Base-by-base conservation (phyloP, 2,329 filamentous ascomycete genomes). In the Colletotrichum sp. region DNA sequence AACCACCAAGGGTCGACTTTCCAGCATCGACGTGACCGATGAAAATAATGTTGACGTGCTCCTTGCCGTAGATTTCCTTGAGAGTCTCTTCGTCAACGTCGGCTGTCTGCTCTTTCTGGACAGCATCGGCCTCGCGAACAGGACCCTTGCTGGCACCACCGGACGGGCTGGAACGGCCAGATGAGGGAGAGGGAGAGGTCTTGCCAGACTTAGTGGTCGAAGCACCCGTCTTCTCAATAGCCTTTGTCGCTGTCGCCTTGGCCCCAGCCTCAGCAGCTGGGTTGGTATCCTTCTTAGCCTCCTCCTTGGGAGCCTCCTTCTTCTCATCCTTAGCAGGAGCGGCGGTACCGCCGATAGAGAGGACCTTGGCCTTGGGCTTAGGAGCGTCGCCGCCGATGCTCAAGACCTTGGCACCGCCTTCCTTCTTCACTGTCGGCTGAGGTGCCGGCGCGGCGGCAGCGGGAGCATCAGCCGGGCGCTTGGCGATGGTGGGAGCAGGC, bases 11-110 rank as follows among this genome's bases (percentile, higher is more conserved):
- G 5, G 97, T 99, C 52, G 96, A 98, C 88, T 99, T 99, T 81
- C 97, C 97, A 68, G 97, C 97, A 88, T 99, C 97, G 81, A 99
- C 98, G 90, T 99, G 97, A 68, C 97, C 96, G 82, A 99, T 94
- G 87, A 99, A 98, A 79, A 99, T 98, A 80, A 99, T 94, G 87
- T 99, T 99, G 82, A 99, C 88, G 80, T 93, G 92, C 83, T 93
- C 96, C 86, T 99, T 98, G 84, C 97, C 97, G 85, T 97, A 99
- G 77, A 99, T 97, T 84, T 99, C 96, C 85, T 96, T 95, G 76
- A 99, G 88, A 0, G 95, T 96, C 30, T 90, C 90, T 4, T 92
- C 88, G 73, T 92, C 91, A 21, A 95, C 93, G 83, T 95, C 93
- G 26, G 93, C 93, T 5, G 91, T 89, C 84, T 98, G 95, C 82